phyloP scores from a whole-genome alignment of 257 asterid genomes.

The Gardenia jasminoides region DNA sequence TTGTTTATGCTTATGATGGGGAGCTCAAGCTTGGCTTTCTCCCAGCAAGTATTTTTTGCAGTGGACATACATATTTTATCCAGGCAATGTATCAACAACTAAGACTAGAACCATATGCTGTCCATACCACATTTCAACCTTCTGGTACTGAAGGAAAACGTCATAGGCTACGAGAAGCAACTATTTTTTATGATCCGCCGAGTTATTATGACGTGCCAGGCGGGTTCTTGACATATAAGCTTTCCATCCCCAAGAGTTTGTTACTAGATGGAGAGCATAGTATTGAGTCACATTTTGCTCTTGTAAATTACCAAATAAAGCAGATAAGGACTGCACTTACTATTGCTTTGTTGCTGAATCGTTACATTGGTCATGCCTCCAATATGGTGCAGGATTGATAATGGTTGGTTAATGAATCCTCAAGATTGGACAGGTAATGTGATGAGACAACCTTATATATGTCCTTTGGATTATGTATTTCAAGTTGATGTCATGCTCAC shows the following conservation, averaged over 20 bases:
- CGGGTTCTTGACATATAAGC: constrained; percentile 83
- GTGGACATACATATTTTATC: constrained; percentile 96
- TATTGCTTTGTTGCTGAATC: constrained; percentile 79
- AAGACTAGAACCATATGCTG: constrained; percentile 84
- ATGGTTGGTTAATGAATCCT: constrained; percentile 98
- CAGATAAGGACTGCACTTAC: constrained; percentile 97
- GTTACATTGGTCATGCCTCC: constrained; percentile 99
- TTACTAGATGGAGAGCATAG: constrained; percentile 83
- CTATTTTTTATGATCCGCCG: constrained; percentile 80
- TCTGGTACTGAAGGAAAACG: constrained; percentile 99
- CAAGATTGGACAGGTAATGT: constrained; percentile 67
- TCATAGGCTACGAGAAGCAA: constrained; percentile 94
- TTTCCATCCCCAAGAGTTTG: constrained; percentile 83
- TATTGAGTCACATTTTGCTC: constrained; percentile 85
- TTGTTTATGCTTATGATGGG: constrained; percentile 96
- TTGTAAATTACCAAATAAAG: constrained; percentile 88
- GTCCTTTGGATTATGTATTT: constrained; percentile 95
- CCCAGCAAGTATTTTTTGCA: constrained; percentile 96
- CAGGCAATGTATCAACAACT: constrained; percentile 94
- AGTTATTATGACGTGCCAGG: constrained; percentile 90
- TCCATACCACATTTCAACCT: constrained; percentile 94
- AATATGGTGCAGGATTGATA: constrained; percentile 99
- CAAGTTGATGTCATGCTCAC: constrained; percentile 81
- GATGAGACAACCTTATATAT: constrained; percentile 90
- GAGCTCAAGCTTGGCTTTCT: constrained; percentile 89